Percentiles rank a stretch among this genome's conserved stretches.
These are phyloP conservation scores for Graphilbum ipis-grandicollis DNA, from an alignment of 2,329 filamentous ascomycete species.

Conservation along the genomic window DNA sequence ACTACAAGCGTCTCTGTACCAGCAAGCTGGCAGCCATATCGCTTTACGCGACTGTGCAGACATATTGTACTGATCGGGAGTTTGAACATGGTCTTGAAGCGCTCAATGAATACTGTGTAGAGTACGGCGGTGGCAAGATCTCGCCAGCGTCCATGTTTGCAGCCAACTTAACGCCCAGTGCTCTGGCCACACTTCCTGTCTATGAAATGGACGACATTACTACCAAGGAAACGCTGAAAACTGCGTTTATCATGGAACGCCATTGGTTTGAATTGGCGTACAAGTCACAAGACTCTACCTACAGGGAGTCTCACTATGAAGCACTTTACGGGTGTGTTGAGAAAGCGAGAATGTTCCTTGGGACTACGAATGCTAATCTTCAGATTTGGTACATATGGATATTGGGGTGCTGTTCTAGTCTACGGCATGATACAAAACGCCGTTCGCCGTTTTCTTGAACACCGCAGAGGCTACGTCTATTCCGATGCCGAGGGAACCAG, in stretches of 20 bases:
- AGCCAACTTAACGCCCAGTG: constrained; percentile 7
- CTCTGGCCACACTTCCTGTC: constrained; percentile 4
- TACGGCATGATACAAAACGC: constrained; percentile 6
- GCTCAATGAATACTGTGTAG: background rate
- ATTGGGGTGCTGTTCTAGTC: constrained; percentile 7
- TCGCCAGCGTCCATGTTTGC: background rate
- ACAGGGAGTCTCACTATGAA: background rate
- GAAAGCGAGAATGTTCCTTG: too few species aligned
- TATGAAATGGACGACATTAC: background rate
- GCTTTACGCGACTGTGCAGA: constrained; percentile 3
- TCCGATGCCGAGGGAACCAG: constrained; percentile 3
- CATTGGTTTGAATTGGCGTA: constrained; percentile 1
- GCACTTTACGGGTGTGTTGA: constrained; percentile 5
- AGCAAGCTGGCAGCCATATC: constrained; percentile 4
- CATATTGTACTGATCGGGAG: constrained; percentile 4
- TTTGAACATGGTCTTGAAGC: background rate
- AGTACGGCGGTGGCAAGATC: background rate
- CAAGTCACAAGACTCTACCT: background rate
- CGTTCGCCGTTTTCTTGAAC: constrained; percentile 1
- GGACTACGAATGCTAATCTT: too few species aligned
- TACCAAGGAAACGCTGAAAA: background rate
- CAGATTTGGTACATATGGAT: constrained; percentile 6
- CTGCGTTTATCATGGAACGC: constrained; percentile 2
- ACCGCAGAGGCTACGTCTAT: constrained; percentile 4
- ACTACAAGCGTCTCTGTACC: constrained; percentile 4